Evolutionary conservation across 2,329 filamentous ascomycete genomes (phyloP), one percentile per base, ranked within the genome.

Genomic region (Aspergillus felis): DNA sequence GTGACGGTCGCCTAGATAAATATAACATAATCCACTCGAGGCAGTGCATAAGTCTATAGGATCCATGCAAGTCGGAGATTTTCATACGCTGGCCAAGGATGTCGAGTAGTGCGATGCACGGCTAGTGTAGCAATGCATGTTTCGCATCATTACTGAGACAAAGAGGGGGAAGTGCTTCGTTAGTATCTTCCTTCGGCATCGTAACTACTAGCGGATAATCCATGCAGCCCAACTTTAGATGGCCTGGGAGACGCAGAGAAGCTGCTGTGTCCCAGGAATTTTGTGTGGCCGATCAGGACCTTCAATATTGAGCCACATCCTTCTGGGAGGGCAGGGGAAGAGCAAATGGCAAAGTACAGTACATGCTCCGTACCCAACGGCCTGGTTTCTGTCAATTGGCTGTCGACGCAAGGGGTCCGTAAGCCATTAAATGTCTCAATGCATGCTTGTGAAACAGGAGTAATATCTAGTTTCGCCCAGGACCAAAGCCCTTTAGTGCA

Each of bases 41-140:
- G 17, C 5, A 38, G 32, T 38, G 32, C 32, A 24, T 48, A 44
- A 28, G 24, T 14, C 35, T 41, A 50, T 48, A 20, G n/a, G 35
- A 44, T 38, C 22, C 53, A 53, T 57, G 57, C 59, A 56, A 54
- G 57, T 61, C 59, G 59, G 59, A 61, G 53, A 61, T 60, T 61
- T 61, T 49, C 41, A 10, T 35, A 38, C 28, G 38, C 48, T 57
- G 38, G 54, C 20, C 29, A 47, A 47, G 50, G 46, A 47, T 54
- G 42, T 57, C 46, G 50, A 53, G 46, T 17, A 55, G 50, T 42
- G 52, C 44, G 52, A 50, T 48, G 42, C 53, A 56, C 52, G 48
- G 27, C 24, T 47, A 10, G 44, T 47, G 44, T 47, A 47, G 44
- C 44, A 53, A 61, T 55, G 54, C 57, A 59, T 59, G 54, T 55